A percentile compares a stretch with the other conserved stretches of the same genome.
Conservation (phyloP, 208 protist genomes). For the Naegleria fowleri region DNA sequence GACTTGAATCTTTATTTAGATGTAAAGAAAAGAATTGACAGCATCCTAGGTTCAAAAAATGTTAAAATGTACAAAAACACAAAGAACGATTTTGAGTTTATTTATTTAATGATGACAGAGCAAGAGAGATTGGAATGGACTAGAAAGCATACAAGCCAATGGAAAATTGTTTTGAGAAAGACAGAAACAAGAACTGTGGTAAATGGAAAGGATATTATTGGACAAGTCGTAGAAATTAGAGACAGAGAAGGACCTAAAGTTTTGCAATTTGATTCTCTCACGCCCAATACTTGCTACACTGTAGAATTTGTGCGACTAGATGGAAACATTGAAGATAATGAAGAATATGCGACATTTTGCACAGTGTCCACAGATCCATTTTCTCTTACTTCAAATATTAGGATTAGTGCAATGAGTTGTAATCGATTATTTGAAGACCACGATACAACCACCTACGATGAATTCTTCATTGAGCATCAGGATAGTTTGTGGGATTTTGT, state of each 20-base stretch:
- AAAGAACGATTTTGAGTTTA: neutral
- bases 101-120: neutral
- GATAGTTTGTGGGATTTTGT: neutral
- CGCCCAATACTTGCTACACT: neutral
- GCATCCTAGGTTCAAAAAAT: neutral
- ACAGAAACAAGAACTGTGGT: neutral
- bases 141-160: neutral
- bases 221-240: neutral
- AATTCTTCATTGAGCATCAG: neutral
- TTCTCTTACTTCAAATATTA: neutral
- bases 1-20: neutral
- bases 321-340: neutral
- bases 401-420: neutral
- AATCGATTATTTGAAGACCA: neutral
- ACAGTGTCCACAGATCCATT: neutral
- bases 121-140: neutral
- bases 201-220: neutral
- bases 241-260: neutral
- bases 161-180: neutral
- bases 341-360: neutral
- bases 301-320: neutral
- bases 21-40: neutral
- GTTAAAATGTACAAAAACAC: neutral
- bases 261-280: neutral
- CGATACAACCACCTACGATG: neutral